A percentile compares a stretch with the other conserved stretches of the same genome.
These are phyloP conservation scores for Aspergillus panamensis DNA, from an alignment of 495 filamentous ascomycete genomes.

Conservation along the genomic window DNA sequence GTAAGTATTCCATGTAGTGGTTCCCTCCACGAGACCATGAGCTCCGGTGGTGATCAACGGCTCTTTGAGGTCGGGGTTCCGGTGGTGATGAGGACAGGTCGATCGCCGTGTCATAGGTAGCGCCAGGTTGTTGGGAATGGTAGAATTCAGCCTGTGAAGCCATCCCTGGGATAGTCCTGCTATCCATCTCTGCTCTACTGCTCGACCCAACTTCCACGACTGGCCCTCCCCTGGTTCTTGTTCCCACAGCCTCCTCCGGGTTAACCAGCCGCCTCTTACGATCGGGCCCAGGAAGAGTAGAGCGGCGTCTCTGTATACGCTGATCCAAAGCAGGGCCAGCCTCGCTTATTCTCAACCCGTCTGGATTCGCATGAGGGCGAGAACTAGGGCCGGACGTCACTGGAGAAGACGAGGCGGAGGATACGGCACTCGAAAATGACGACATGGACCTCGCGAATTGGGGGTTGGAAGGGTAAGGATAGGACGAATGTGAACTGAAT, in stretches of 20 bases:
- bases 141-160: slow-evolving; percentile 21
- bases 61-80: slow-evolving; percentile 8
- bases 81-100: slow-evolving; percentile 36
- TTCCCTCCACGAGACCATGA: slow-evolving; percentile 15
- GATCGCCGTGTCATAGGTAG: slow-evolving; percentile 36
- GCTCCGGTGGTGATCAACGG: slow-evolving; percentile 9
- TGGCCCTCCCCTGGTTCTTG: slow-evolving; percentile 24
- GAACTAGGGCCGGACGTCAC: slow-evolving; percentile 8
- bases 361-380: slow-evolving; percentile 21
- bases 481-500: slow-evolving; percentile 3
- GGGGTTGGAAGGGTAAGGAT: background rate
- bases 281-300: slow-evolving; percentile 30
- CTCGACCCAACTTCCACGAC: slow-evolving; percentile 18
- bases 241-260: slow-evolving; percentile 25
- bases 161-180: slow-evolving; percentile 22
- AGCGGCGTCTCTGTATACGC: slow-evolving; percentile 20
- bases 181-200: slow-evolving; percentile 21
- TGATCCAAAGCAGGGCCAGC: slow-evolving; percentile 23
- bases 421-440: slow-evolving; percentile 23
- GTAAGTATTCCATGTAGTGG: slow-evolving; percentile 30
- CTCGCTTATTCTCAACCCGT: slow-evolving; percentile 18
- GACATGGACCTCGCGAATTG: slow-evolving; percentile 21
- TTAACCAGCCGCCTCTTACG: slow-evolving; percentile 40
- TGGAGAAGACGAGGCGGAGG: slow-evolving; percentile 17
- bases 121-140: slow-evolving; percentile 19